Evolutionary conservation across 1,284 basidiomycete species (phyloP), one percentile per base, ranked within the genome.

Genomic region (Irpex sp.): DNA sequence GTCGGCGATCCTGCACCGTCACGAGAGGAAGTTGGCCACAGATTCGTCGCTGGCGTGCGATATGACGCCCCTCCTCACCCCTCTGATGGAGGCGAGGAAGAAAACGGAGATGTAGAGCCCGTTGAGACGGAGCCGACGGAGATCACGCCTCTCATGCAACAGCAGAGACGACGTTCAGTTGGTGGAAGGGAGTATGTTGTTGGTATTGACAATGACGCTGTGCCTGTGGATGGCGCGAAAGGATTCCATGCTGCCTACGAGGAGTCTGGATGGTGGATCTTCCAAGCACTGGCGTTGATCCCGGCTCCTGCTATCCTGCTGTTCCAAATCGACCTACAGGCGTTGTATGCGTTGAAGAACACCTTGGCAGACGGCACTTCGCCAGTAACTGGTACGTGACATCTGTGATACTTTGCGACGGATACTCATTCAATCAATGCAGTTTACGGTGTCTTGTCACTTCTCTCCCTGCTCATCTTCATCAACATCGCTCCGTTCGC

Each of bases 401-500:
- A 26, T 34, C 1, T 52, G 1, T 34, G 26, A 11, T 13, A 44
- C 51, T 54, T 0, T 7, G 31, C 8, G 15, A 13, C 44, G 34
- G 1, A 61, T 58, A 4, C 6, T 51, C 7, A 63, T 64, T 26
- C 56, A 26, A 15, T 2, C 15, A 36, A 17, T 60, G 4, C 66
- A 88, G 89, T 88, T 0, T 91, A 89, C 68, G 70, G 74, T 4
- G 68, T 71, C 0, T 66, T 82, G 1, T 79, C 82, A 0, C 15
- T 85, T 4, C 62, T 86, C 4, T 76, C 81, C 1, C 68, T 84
- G 40, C 69, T 88, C 19, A 72, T 86, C 31, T 67, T 86, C 59
- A 71, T 89, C 5, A 88, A 88, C 1, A 70, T 89, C 34, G 78
- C 84, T 0, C 88, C 88, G 0, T 89, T 89, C 73, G 76, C 79